Conservation (phyloP, 2,329 filamentous ascomycete genomes). For the Fusarium compactum region DNA sequence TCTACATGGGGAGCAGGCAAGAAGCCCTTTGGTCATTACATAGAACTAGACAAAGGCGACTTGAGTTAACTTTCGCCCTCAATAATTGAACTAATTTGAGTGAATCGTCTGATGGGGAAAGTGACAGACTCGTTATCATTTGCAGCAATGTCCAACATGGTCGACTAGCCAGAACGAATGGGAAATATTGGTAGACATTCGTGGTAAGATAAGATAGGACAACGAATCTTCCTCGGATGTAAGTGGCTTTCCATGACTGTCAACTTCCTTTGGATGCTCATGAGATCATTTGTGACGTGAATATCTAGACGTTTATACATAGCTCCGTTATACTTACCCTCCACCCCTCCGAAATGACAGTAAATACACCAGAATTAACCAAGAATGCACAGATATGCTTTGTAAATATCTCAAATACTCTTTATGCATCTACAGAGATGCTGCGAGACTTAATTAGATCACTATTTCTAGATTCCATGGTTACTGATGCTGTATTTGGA, state of each 20-base stretch:
- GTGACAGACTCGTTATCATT: fast-evolving
- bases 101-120: no score
- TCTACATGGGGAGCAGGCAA: neutral
- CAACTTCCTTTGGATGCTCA: fast-evolving
- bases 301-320: neutral
- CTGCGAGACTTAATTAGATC: neutral
- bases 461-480: neutral
- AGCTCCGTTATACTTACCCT: neutral
- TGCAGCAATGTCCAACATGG: no score
- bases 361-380: neutral
- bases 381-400: neutral
- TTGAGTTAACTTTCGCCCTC: no score
- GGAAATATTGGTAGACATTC: neutral
- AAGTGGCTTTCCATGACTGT: neutral
- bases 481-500: neutral
- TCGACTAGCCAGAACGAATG: neutral
- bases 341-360: neutral
- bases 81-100: no score
- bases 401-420: fast-evolving
- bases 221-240: neutral
- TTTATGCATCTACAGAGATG: fast-evolving
- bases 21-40: no score
- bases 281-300: neutral
- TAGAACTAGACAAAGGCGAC: no score
- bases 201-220: fast-evolving